A percentile compares a stretch with the other conserved stretches of the same genome.
Conservation (phyloP, 2,329 filamentous ascomycete genomes). For the Neofusicoccum sp. region DNA sequence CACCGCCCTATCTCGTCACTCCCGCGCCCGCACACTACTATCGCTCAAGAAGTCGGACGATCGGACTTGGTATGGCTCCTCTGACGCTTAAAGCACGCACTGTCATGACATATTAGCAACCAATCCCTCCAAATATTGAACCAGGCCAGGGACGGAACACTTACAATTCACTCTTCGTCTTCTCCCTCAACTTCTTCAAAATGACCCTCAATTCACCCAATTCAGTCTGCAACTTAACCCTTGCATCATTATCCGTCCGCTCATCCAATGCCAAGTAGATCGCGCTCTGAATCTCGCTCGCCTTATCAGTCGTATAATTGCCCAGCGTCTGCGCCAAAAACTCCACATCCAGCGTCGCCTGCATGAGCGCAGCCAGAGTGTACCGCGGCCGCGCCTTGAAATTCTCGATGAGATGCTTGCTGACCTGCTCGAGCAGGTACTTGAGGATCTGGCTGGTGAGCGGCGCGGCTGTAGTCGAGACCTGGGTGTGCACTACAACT, state of each 20-base stretch:
- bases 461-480: conserved; percentile 57
- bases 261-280: conserved; percentile 90
- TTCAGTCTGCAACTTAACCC: conserved; percentile 77
- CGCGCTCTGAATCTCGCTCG: conserved; percentile 77
- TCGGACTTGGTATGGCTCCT: conserved; percentile 16
- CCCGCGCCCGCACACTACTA: not conserved
- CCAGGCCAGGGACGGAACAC: not conserved
- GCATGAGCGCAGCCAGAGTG: conserved; percentile 80
- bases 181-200: conserved; percentile 61
- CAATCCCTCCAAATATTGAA: not conserved
- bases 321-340: conserved; percentile 92
- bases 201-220: conserved; percentile 84
- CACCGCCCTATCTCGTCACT: no score
- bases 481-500: conserved; percentile 86
- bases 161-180: conserved; percentile 36
- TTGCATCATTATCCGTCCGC: conserved; percentile 83
- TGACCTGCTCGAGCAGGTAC: conserved; percentile 80
- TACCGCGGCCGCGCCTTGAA: conserved; percentile 68
- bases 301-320: conserved; percentile 82
- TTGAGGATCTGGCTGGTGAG: conserved; percentile 80
- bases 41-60: not conserved
- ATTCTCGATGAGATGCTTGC: conserved; percentile 73
- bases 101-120: not conserved
- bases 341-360: conserved; percentile 95
- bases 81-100: conserved; percentile 18